These are phyloP conservation scores for Ophiobolus disseminans DNA, from an alignment of 2,329 filamentous ascomycete genomes.

Conservation along the genomic window DNA sequence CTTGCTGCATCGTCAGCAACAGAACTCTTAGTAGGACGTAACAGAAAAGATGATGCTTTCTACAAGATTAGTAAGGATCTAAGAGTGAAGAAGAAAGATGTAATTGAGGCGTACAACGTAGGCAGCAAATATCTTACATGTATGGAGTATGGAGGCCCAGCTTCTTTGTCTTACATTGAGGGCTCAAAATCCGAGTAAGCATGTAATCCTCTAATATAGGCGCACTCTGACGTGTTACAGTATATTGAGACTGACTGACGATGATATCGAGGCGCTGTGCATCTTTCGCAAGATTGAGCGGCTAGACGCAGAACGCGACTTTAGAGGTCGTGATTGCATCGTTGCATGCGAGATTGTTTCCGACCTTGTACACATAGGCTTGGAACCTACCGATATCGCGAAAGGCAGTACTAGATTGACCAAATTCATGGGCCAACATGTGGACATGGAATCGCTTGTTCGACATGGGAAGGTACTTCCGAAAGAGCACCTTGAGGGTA, in stretches of 20 bases:
- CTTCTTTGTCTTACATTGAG: background rate
- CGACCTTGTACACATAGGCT: slow-evolving; percentile 1
- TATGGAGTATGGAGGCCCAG: background rate
- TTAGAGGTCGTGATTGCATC: background rate
- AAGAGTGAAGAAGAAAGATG: background rate
- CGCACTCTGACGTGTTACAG: background rate
- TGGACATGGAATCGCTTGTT: slow-evolving; percentile 3
- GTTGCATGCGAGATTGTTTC: slow-evolving; percentile 2
- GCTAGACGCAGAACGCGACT: slow-evolving; percentile 1
- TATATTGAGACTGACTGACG: background rate
- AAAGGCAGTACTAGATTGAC: slow-evolving; percentile 3
- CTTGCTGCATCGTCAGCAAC: background rate
- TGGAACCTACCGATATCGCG: background rate
- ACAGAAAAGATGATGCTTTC: background rate
- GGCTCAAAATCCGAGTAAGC: background rate
- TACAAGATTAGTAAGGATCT: background rate
- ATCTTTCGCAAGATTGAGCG: background rate
- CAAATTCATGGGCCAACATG: slow-evolving; percentile 1
- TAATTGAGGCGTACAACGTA: background rate
- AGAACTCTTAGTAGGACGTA: background rate
- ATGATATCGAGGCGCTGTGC: background rate
- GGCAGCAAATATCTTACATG: background rate
- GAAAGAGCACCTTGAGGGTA: background rate
- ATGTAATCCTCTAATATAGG: background rate
- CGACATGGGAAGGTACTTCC: background rate